These are phyloP conservation scores for Rhizopus delemar DNA, from an alignment of 371 early-diverging fungal species.

Conservation along the genomic window DNA sequence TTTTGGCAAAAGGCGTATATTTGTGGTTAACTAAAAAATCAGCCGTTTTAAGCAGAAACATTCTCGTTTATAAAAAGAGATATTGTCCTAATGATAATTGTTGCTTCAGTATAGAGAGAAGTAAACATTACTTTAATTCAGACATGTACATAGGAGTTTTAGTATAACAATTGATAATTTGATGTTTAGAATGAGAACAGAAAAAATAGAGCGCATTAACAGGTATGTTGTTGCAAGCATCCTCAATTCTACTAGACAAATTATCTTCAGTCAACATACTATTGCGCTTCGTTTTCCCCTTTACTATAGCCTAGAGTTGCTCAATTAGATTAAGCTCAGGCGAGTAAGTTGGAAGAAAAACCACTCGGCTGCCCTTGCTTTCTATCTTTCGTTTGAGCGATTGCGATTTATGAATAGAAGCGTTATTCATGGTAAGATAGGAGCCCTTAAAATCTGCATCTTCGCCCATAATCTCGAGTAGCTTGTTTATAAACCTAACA, in stretches of 20 bases:
- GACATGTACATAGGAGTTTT: constrained; percentile 14
- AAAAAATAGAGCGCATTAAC: constrained; percentile 16
- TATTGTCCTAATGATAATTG: too few species aligned
- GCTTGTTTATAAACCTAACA: constrained; percentile 9
- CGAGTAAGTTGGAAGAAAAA: constrained; percentile 11
- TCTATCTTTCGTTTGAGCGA: constrained; percentile 7
- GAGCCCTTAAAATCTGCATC: constrained; percentile 13
- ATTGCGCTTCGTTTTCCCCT: constrained; percentile 9
- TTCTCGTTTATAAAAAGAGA: too few species aligned
- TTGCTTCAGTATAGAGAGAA: too few species aligned
- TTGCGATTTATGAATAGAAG: constrained; percentile 14
- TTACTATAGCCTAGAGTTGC: constrained; percentile 11
- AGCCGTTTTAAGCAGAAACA: too few species aligned
- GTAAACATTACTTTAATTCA: too few species aligned
- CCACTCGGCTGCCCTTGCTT: constrained; percentile 12
- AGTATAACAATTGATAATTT: constrained; percentile 17
- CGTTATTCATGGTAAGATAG: constrained; percentile 11
- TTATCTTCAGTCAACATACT: constrained; percentile 21
- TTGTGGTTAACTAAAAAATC: too few species aligned
- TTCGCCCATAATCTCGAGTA: constrained; percentile 15
- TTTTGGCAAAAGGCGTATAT: too few species aligned
- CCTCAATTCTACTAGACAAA: constrained; percentile 16
- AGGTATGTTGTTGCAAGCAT: constrained; percentile 17
- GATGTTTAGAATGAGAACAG: constrained; percentile 13
- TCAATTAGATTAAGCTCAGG: constrained; percentile 18